phyloP scores from a whole-genome alignment of 2,329 filamentous ascomycete genomes.

The Exophiala dermatitidis region DNA sequence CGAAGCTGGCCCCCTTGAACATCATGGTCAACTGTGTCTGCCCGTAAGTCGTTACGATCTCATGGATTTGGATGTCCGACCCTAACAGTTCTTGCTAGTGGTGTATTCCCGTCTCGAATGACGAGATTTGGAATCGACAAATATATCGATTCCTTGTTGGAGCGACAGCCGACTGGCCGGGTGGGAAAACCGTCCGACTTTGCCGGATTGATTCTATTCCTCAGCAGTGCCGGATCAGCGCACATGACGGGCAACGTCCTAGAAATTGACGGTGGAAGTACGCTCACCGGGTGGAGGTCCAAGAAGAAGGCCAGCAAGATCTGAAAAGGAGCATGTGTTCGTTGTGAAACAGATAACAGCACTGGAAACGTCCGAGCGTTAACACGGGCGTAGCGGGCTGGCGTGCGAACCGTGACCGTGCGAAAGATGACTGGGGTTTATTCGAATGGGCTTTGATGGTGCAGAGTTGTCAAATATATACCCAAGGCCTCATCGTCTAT shows the following conservation, averaged over 20 bases:
- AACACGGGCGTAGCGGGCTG: neutral
- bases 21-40: constrained; percentile 46
- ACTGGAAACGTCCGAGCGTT: neutral
- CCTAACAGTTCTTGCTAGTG: constrained; percentile 33
- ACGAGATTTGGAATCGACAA: constrained; percentile 47
- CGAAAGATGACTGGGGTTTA: too few species aligned
- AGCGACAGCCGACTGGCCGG: constrained; percentile 41
- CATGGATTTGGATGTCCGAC: neutral
- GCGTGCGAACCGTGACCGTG: too few species aligned
- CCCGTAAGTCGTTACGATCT: constrained; percentile 24
- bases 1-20: constrained; percentile 46
- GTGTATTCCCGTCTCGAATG: constrained; percentile 49
- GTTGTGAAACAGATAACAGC: neutral
- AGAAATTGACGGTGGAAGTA: constrained; percentile 44
- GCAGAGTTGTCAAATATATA: too few species aligned
- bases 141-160: constrained; percentile 43
- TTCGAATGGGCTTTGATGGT: too few species aligned
- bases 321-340: constrained; percentile 1
- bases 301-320: constrained; percentile 28
- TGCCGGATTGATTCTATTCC: constrained; percentile 41
- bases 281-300: constrained; percentile 37
- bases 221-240: constrained; percentile 36
- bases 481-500: too few species aligned
- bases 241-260: constrained; percentile 42
- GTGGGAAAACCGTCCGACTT: constrained; percentile 45